These are phyloP conservation scores for Colletotrichum tropicicola DNA, from an alignment of 2,329 filamentous ascomycete species.

Conservation along the genomic window DNA sequence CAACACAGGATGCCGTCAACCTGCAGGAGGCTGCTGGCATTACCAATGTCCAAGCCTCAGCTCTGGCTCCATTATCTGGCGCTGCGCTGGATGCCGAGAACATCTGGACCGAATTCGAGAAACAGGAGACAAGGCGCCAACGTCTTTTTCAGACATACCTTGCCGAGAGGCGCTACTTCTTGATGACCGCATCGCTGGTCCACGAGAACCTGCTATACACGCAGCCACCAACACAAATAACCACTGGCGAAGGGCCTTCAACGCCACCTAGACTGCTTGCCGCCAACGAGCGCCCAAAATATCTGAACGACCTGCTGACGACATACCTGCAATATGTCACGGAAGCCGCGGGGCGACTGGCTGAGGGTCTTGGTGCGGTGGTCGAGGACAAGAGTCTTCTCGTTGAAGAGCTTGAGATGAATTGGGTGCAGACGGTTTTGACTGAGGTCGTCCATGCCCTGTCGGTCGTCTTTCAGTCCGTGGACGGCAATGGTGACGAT, in stretches of 20 bases:
- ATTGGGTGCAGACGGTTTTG: slow-evolving; percentile 71
- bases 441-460: slow-evolving; percentile 79
- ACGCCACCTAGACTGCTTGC: neutral
- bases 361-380: slow-evolving; percentile 58
- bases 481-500: slow-evolving; percentile 64
- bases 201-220: slow-evolving; percentile 58
- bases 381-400: slow-evolving; percentile 58
- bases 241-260: slow-evolving; percentile 9
- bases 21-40: slow-evolving; percentile 78
- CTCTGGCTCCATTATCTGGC: slow-evolving; percentile 63
- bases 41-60: slow-evolving; percentile 65
- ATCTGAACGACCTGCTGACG: slow-evolving; percentile 55
- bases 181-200: slow-evolving; percentile 69
- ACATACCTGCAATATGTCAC: slow-evolving; percentile 58
- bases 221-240: slow-evolving; percentile 33
- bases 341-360: slow-evolving; percentile 58
- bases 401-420: slow-evolving; percentile 62
- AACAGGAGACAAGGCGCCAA: slow-evolving; percentile 67
- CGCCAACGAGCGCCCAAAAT: slow-evolving; percentile 33
- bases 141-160: slow-evolving; percentile 79
- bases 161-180: slow-evolving; percentile 73
- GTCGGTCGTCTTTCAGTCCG: slow-evolving; percentile 76
- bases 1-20: slow-evolving; percentile 80
- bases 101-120: slow-evolving; percentile 68
- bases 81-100: slow-evolving; percentile 62